Evolutionary conservation across 2,329 filamentous ascomycete species (phyloP).

Genomic region (Cordyceps cateniannulata): DNA sequence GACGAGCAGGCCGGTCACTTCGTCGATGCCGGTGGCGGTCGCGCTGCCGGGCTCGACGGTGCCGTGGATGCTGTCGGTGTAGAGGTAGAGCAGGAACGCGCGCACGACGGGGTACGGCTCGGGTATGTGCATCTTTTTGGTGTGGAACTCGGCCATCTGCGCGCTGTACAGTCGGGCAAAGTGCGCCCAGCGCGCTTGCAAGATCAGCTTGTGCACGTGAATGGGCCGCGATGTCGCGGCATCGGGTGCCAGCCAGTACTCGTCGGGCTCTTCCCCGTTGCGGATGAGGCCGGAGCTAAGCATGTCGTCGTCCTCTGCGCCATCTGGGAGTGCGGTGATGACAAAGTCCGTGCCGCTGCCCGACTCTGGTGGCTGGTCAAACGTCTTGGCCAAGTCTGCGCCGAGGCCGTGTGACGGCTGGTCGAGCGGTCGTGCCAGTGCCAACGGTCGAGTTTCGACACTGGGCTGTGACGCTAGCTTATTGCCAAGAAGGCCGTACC

Average conservation of each 20-base stretch:
- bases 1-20: slow-evolving; percentile 89
- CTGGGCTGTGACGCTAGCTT: slow-evolving; percentile 53
- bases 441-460: slow-evolving; percentile 42
- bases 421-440: slow-evolving; percentile 40
- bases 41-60: slow-evolving; percentile 46
- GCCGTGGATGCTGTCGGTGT: slow-evolving; percentile 81
- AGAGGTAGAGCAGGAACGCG: slow-evolving; percentile 92
- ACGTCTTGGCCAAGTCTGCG: slow-evolving; percentile 76
- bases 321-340: slow-evolving; percentile 81
- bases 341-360: slow-evolving; percentile 87
- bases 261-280: slow-evolving; percentile 35
- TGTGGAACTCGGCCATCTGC: slow-evolving; percentile 97
- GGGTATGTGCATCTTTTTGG: slow-evolving; percentile 94
- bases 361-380: slow-evolving; percentile 77
- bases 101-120: slow-evolving; percentile 93
- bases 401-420: slow-evolving; percentile 65
- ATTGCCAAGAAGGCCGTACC: slow-evolving; percentile 85
- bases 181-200: slow-evolving; percentile 94
- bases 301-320: slow-evolving; percentile 61
- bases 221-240: slow-evolving; percentile 72
- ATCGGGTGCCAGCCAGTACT: slow-evolving; percentile 55
- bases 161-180: slow-evolving; percentile 87
- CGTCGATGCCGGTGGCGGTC: slow-evolving; percentile 70
- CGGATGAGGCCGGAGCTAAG: slow-evolving; percentile 45
- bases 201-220: slow-evolving; percentile 88